Evolutionary conservation across 495 filamentous ascomycete species (phyloP), one percentile per base, ranked within the genome.

Genomic region (Hypoxylon cercidicola): DNA sequence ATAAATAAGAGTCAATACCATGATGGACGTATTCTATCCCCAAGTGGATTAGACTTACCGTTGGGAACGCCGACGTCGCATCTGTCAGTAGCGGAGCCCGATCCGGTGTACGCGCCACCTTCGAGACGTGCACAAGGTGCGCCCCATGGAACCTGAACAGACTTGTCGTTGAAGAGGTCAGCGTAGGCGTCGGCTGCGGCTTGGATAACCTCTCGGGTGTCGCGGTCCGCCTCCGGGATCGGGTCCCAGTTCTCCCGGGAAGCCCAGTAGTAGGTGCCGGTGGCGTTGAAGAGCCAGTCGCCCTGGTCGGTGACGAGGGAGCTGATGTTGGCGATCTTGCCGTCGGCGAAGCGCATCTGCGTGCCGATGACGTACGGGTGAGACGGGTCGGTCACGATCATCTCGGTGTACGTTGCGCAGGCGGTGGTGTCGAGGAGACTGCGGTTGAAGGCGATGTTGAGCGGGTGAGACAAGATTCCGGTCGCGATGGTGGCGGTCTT

Each of bases 331-430:
- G 64, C 54, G 11, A 80, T 54, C 18, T 51, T 64, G 16, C 44
- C 62, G 25, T 68, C 63, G 20, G 60, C 55, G 63, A 79, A 74
- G 47, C 76, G 76, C 47, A 83, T 65, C 60, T 84, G 82, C 7
- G 75, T 79, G 41, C 78, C 80, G 51, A 84, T 72, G 21, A 85
- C 82, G 64, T 83, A 81, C 3, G 81, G 83, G 48, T 76, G 71
- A 12, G 68, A 32, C 44, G 70, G 43, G 56, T 77, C 73, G 21
- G 81, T 79, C 15, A 77, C 73, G 47, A 84, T 74, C 51, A 83
- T 67, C 60, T 85, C 83, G 39, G 77, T 82, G 77, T 79, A 85
- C 49, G 81, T 82, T 11, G 81, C 81, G 75, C 82, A 85, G 21
- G 75, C 73, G 1, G 72, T 77, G 28, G 76, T 79, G 74, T 85